These are phyloP conservation scores for Lentinula novae-zelandiae DNA, from an alignment of 1,284 basidiomycete species.

Conservation along the genomic window DNA sequence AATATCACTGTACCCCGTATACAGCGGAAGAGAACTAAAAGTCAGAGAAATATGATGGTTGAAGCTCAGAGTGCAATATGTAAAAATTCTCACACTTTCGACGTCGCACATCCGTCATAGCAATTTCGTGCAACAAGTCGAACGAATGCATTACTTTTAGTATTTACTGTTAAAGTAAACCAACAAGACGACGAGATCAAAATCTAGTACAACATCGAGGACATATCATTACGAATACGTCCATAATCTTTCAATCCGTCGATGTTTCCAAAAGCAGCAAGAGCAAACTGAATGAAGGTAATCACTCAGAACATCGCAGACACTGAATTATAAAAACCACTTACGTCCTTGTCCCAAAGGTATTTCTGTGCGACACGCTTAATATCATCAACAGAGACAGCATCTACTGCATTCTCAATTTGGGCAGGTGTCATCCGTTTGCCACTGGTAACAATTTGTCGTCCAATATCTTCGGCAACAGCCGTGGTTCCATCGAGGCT, in stretches of 20 bases:
- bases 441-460: slow-evolving; percentile 94
- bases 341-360: slow-evolving; percentile 92
- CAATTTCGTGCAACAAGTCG: neutral
- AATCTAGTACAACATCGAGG: slow-evolving; percentile 69
- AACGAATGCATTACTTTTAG: no score
- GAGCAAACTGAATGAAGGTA: slow-evolving; percentile 53
- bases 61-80: neutral
- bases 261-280: slow-evolving; percentile 80
- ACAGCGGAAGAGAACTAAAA: neutral
- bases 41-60: neutral
- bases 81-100: neutral
- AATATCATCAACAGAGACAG: slow-evolving; percentile 87
- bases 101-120: neutral
- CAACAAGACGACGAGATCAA: neutral
- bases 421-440: slow-evolving; percentile 88
- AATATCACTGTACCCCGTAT: neutral
- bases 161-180: neutral
- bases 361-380: slow-evolving; percentile 95
- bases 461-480: slow-evolving; percentile 96
- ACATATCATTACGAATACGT: slow-evolving; percentile 78
- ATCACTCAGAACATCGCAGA: neutral
- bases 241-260: slow-evolving; percentile 89
- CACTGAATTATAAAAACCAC: slow-evolving; percentile 25
- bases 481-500: slow-evolving; percentile 94
- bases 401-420: slow-evolving; percentile 91